Conservation (phyloP, 768 basidiomycete genomes). For the Gelatoporia subvermispora region DNA sequence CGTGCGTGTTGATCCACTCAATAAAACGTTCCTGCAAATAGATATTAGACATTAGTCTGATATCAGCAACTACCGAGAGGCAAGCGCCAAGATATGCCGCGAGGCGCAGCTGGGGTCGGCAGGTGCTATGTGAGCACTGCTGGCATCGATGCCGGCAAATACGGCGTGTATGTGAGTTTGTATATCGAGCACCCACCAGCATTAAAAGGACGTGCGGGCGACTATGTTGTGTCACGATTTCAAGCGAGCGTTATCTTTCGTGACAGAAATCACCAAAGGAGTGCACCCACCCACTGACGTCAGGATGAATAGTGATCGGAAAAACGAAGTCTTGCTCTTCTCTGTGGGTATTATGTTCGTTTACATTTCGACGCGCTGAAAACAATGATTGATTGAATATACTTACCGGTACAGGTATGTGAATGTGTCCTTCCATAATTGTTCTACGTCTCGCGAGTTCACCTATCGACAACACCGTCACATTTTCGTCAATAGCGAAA, state of each 20-base stretch:
- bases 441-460: conserved; percentile 59
- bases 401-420: conserved; percentile 57
- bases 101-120: background rate
- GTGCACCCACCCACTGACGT: conserved; percentile 57
- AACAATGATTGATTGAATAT: background rate
- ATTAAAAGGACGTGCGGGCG: conserved; percentile 70
- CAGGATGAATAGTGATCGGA: conserved; percentile 76
- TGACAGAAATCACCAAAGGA: background rate
- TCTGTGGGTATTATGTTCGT: conserved; percentile 22
- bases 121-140: background rate
- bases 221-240: conserved; percentile 25
- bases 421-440: conserved; percentile 75
- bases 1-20: conserved; percentile 68
- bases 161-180: background rate
- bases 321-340: conserved; percentile 67
- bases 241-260: background rate
- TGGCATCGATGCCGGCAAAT: conserved; percentile 1
- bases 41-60: background rate
- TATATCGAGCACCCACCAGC: conserved; percentile 50
- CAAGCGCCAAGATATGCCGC: background rate
- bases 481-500: too few species aligned
- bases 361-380: background rate
- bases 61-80: background rate
- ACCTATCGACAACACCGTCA: conserved; percentile 33
- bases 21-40: conserved; percentile 58